These are phyloP conservation scores for Metschnikowia similis DNA, from an alignment of 805 yeast genomes.

Conservation along the genomic window DNA sequence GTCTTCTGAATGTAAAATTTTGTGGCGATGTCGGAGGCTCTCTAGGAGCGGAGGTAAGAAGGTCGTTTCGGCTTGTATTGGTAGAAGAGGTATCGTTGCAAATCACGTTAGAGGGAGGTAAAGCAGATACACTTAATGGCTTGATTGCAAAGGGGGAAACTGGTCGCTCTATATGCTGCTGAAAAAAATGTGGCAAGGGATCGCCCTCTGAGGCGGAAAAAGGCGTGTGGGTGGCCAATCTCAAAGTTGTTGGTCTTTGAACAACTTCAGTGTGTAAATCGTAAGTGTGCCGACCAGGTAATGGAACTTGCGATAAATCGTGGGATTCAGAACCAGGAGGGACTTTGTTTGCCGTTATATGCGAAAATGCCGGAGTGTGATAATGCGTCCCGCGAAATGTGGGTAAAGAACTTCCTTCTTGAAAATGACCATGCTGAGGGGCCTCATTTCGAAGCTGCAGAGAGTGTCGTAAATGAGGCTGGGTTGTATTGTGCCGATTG, in stretches of 20 bases:
- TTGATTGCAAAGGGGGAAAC: neutral
- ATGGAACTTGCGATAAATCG: neutral
- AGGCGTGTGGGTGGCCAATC: neutral
- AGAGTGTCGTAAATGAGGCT: neutral
- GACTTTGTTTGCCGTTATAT: neutral
- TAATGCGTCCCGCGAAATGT: neutral
- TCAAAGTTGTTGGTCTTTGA: neutral
- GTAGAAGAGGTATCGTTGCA: neutral
- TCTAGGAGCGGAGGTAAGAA: neutral
- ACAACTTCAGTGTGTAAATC: neutral
- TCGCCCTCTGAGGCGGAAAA: neutral
- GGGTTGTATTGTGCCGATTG: neutral
- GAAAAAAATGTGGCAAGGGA: neutral
- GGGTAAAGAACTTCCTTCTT: neutral
- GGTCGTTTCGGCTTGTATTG: neutral
- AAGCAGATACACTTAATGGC: neutral
- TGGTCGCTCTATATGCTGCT: neutral
- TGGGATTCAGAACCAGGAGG: neutral
- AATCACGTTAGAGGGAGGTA: neutral
- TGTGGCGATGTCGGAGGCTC: neutral
- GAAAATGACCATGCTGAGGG: neutral
- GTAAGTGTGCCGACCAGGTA: neutral
- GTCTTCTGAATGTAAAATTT: slow-evolving; percentile 1
- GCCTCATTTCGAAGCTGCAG: neutral
- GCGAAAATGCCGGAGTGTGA: neutral